Evolutionary conservation across 2,329 filamentous ascomycete species (phyloP), one percentile per base, ranked within the genome.

Genomic region (Ceratocystis smalleyi): DNA sequence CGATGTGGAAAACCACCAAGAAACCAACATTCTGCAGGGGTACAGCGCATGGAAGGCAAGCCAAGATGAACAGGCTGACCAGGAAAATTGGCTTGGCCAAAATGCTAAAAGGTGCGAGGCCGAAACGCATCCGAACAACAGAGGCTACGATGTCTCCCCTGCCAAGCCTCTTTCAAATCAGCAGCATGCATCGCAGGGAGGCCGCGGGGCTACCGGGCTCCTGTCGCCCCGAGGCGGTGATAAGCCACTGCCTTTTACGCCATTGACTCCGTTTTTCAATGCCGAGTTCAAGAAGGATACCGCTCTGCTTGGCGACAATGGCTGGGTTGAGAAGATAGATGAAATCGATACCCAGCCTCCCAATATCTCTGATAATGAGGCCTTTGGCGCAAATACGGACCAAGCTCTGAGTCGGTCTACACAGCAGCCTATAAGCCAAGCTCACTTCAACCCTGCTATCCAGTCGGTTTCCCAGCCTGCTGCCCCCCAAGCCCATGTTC

Each of bases 261-360:
- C 77, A 0, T 70, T 79, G 1, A 72, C 74, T 5, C 71, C 77
- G 0, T 77, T 77, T 61, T 76, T 79, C 62, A 72, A 74, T 35
- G 74, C 77, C 1, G 69, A 69, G 4, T 68, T 69, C 49, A 78
- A 75, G 67, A 77, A 72, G 60, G 75, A 76, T 45, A 83, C 83
- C 73, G 77, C 73, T 2, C 71, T 84, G 70, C 78, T 83, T 65
- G 81, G 81, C 2, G 72, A 78, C 2, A 77, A 80, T 59, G 82
- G 82, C 24, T 84, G 81, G 81, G 75, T 83, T 1, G 80, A 83
- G 69, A 75, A 75, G 17, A 78, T 74, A 1, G 71, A 71, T 5
- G 65, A 65, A 12, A 43, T 22, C 8, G 43, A 49, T 30, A 43
- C 35, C 43, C 40, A 55, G 24, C 5, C 8, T n/a, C 2, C 27